Percentiles rank a stretch among this genome's conserved stretches.
Evolutionary conservation across 331 rosid species (phyloP).

Genomic region (Quercus lobata): DNA sequence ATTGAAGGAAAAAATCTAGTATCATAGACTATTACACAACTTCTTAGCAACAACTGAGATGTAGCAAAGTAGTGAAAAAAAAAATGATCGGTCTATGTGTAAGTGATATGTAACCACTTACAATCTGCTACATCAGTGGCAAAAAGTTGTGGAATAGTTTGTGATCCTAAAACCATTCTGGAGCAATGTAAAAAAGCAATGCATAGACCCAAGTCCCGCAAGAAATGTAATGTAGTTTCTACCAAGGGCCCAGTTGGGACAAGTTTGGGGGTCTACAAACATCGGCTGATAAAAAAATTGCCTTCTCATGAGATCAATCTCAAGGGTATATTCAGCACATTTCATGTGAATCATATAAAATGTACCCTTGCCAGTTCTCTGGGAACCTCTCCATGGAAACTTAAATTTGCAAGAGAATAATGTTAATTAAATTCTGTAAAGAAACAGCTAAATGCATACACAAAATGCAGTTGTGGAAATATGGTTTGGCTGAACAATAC

Average conservation of each 20-base stretch:
- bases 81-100: fast-evolving
- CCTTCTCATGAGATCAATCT: neutral
- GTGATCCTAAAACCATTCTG: too few species aligned
- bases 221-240: neutral
- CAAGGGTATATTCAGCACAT: neutral
- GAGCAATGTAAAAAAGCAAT: too few species aligned
- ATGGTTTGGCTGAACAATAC: neutral
- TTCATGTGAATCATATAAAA: neutral
- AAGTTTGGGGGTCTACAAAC: neutral
- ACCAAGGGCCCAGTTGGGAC: neutral
- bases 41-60: too few species aligned
- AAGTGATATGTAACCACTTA: too few species aligned
- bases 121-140: too few species aligned
- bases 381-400: neutral
- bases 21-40: too few species aligned
- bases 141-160: too few species aligned
- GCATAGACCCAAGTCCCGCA: neutral
- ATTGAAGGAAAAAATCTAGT: too few species aligned
- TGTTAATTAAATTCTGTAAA: neutral
- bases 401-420: neutral
- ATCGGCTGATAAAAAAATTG: neutral
- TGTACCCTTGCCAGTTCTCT: neutral
- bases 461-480: neutral
- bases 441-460: neutral
- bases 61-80: fast-evolving